Evolutionary conservation across 495 filamentous ascomycete genomes (phyloP), one percentile per base, ranked within the genome.

Genomic region (Penicillium lividum): DNA sequence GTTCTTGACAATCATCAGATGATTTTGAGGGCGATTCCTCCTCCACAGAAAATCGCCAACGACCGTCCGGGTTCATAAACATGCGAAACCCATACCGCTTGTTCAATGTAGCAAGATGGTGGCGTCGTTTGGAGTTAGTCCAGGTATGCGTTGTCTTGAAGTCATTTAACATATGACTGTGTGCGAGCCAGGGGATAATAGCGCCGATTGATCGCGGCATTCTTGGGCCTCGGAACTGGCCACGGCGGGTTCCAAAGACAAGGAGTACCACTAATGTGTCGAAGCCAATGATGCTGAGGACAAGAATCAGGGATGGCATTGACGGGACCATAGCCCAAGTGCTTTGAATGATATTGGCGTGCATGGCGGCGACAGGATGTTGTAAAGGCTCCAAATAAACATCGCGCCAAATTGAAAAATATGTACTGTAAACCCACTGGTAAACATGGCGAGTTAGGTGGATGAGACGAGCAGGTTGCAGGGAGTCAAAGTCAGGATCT

Each of bases 371-470:
- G 5, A 58, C 27, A 0, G 63, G 65, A 0, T 68, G 9, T 9
- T 57, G 27, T 5, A 76, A 59, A 4, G 68, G 65, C 22, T 72
- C 49, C 0, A 77, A 71, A 46, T 77, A 77, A 31, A 72, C 67
- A 8, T 72, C 58, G 5, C 69, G 66, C 73, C 73, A 77, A 16
- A 77, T 60, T 0, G 73, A 73, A 38, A 77, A 75, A 50, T 77
- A 77, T 4, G 74, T 75, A 46, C 68, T 69, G 53, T 75, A 77
- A 1, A 75, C 74, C 74, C 74, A 77, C 51, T 74, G 68, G 48
- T 75, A 77, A 10, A 77, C 74, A 4, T 46, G 64, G 28, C 68
- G 67, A n/a, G 71, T 72, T 22, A 73, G 51, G 15, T 64, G 44
- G 1, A 63, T 71, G 43, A 77, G 44, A 7, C 58, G 56, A 7